Conservation (phyloP, 495 filamentous ascomycete genomes). For the Penicillium cataractarum region DNA sequence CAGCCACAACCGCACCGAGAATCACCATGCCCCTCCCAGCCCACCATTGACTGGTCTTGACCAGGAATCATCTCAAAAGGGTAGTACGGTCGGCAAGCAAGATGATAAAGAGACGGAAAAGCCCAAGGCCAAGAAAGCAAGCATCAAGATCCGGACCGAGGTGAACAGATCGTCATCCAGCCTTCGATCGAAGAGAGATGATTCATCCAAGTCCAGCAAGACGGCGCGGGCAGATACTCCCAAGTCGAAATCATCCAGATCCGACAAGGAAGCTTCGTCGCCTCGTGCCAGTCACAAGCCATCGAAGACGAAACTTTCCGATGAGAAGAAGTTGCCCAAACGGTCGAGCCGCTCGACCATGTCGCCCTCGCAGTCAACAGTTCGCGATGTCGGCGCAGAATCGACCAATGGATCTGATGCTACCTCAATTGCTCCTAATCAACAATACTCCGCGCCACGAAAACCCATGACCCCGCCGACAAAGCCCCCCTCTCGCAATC, state of each 20-base stretch:
- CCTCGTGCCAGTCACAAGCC: conserved; percentile 41
- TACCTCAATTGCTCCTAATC: conserved; percentile 68
- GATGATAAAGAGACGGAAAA: conserved; percentile 44
- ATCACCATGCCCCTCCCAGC: conserved; percentile 59
- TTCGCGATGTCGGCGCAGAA: conserved; percentile 43
- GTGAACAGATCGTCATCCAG: conserved; percentile 48
- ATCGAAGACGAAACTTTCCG: conserved; percentile 37
- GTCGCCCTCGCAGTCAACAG: conserved; percentile 41
- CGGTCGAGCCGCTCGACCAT: conserved; percentile 38
- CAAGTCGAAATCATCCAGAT: conserved; percentile 39
- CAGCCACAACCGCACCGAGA: conserved; percentile 31
- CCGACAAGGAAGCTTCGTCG: conserved; percentile 34
- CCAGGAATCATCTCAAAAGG: conserved; percentile 50
- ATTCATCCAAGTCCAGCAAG: conserved; percentile 44
- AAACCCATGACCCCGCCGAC: conserved; percentile 42
- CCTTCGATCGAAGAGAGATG: conserved; percentile 44
- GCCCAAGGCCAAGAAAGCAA: conserved; percentile 39
- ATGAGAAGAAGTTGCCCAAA: conserved; percentile 39
- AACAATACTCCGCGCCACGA: conserved; percentile 46
- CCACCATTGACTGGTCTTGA: conserved; percentile 63
- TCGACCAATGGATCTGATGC: conserved; percentile 63
- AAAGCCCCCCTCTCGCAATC: conserved; percentile 46
- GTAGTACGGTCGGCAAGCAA: conserved; percentile 43
- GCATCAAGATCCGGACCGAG: conserved; percentile 47
- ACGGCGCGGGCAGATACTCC: conserved; percentile 46